phyloP scores from a whole-genome alignment of 345 rosid species.

The Eucalyptus curtisii region DNA sequence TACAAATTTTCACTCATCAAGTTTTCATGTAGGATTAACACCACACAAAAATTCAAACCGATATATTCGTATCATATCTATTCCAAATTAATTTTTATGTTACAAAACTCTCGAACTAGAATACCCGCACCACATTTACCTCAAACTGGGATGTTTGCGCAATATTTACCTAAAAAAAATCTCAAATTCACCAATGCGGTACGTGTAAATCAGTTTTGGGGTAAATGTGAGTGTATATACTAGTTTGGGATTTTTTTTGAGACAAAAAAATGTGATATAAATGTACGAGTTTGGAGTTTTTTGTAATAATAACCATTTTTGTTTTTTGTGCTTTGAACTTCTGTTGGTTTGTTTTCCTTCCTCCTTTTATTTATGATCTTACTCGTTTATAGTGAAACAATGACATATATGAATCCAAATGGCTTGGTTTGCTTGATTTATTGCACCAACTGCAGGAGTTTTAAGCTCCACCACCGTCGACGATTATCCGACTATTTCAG shows the following conservation, averaged over 20 bases:
- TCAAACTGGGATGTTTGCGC: accelerated
- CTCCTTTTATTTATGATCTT: background rate
- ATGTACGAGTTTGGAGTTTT: background rate
- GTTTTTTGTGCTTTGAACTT: background rate
- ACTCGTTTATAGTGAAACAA: background rate
- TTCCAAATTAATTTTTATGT: background rate
- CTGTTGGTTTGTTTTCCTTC: background rate
- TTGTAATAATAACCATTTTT: background rate
- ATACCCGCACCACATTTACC: accelerated
- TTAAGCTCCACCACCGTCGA: background rate
- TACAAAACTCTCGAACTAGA: background rate
- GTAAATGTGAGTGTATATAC: background rate
- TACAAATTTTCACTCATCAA: background rate
- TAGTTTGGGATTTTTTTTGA: background rate
- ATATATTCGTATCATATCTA: accelerated
- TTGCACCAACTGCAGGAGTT: background rate
- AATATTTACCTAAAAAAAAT: background rate
- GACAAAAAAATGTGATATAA: too few relatives aligned
- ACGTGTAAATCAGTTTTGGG: background rate
- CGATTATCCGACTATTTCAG: background rate
- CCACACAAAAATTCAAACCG: background rate
- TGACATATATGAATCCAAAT: background rate
- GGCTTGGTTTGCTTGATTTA: background rate
- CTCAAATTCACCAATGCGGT: background rate
- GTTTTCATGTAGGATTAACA: background rate